phyloP scores from a whole-genome alignment of 495 filamentous ascomycete genomes.

The Viridothelium virens region DNA sequence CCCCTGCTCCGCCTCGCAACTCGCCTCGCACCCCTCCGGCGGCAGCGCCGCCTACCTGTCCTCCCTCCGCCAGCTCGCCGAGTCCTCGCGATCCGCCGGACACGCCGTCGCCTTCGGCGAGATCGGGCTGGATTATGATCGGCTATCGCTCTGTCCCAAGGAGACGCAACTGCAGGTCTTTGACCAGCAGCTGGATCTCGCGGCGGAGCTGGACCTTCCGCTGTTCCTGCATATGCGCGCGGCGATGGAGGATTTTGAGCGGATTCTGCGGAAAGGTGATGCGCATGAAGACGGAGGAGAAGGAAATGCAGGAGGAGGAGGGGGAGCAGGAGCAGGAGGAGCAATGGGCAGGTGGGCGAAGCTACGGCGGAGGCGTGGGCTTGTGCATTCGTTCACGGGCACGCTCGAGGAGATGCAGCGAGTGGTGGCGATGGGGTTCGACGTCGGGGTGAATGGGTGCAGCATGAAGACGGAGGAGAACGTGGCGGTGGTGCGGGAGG shows the following conservation, averaged over 20 bases:
- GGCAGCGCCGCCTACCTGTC: slow-evolving; percentile 43
- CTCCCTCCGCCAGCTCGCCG: slow-evolving; percentile 51
- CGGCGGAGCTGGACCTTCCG: slow-evolving; percentile 68
- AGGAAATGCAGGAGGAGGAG: neutral
- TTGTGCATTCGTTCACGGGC: slow-evolving; percentile 90
- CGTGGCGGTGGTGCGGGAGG: slow-evolving; percentile 65
- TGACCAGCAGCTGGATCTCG: slow-evolving; percentile 67
- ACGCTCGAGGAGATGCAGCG: slow-evolving; percentile 72
- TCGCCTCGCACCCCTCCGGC: slow-evolving; percentile 54
- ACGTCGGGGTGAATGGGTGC: slow-evolving; percentile 86
- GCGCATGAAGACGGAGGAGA: neutral
- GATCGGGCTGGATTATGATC: slow-evolving; percentile 93
- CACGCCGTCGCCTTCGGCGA: slow-evolving; percentile 80
- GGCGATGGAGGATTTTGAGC: slow-evolving; percentile 72
- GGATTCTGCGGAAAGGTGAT: slow-evolving; percentile 41
- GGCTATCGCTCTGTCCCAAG: slow-evolving; percentile 66
- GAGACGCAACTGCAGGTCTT: slow-evolving; percentile 82
- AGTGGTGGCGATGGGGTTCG: slow-evolving; percentile 65
- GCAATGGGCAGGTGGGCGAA: slow-evolving; percentile 18
- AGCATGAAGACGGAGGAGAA: slow-evolving; percentile 89
- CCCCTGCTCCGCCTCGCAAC: slow-evolving; percentile 67
- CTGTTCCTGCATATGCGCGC: slow-evolving; percentile 87
- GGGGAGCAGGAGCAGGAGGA: neutral
- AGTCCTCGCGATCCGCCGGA: slow-evolving; percentile 40
- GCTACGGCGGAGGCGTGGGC: slow-evolving; percentile 53